Evolutionary conservation across 805 yeast species (phyloP).

Genomic region (Isabelozyma pseudorhagii): DNA sequence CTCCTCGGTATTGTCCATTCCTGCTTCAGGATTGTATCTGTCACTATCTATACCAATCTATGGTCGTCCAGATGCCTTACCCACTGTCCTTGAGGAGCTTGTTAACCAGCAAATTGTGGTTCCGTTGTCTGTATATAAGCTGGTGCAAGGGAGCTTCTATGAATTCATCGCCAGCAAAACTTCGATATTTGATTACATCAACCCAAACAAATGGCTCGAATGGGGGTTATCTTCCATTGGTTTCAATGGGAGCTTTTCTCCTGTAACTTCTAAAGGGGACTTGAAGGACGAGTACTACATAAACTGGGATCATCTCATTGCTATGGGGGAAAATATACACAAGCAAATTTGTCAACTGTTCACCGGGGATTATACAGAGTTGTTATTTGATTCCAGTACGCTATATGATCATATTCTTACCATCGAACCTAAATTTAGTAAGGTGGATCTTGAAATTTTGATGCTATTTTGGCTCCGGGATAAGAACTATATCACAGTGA

Average conservation of each 20-base stretch:
- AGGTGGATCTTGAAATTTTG: slow-evolving; percentile 24
- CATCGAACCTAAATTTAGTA: slow-evolving; percentile 9
- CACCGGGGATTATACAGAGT: slow-evolving; percentile 9
- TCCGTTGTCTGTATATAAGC: slow-evolving; percentile 2
- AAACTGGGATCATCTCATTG: slow-evolving; percentile 15
- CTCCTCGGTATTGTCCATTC: slow-evolving; percentile 1
- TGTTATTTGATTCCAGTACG: slow-evolving; percentile 4
- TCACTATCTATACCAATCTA: slow-evolving; percentile 14
- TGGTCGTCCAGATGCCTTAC: slow-evolving; percentile 19
- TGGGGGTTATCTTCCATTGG: slow-evolving; percentile 12
- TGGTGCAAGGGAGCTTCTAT: neutral
- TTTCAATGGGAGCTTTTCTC: slow-evolving; percentile 12
- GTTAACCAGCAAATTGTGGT: slow-evolving; percentile 8
- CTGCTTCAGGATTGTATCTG: slow-evolving; percentile 7
- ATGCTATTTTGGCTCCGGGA: slow-evolving; percentile 27
- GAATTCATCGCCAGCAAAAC: slow-evolving; percentile 7
- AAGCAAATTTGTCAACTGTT: slow-evolving; percentile 5
- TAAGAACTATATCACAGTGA: slow-evolving; percentile 4
- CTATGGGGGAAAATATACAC: slow-evolving; percentile 3
- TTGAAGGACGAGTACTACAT: slow-evolving; percentile 21
- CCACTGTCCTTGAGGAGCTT: slow-evolving; percentile 12
- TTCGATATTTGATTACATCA: neutral
- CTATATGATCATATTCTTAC: slow-evolving; percentile 10
- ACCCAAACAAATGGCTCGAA: slow-evolving; percentile 7
- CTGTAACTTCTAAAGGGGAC: slow-evolving; percentile 8